Evolutionary conservation across 2,329 filamentous ascomycete species (phyloP).

Genomic region (Myrmaecium sp.): DNA sequence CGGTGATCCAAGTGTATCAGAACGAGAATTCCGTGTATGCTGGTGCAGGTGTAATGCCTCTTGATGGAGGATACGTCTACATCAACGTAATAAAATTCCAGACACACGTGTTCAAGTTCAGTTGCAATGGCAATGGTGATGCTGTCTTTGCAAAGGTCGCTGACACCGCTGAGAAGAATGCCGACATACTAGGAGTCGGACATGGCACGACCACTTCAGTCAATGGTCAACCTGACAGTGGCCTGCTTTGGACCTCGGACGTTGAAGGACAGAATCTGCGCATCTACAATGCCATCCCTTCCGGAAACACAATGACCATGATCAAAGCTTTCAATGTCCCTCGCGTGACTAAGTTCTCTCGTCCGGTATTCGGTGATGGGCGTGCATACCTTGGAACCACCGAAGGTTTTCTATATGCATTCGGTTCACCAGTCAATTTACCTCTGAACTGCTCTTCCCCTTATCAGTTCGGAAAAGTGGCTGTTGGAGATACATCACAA

Average conservation of each 20-base stretch:
- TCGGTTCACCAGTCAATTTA: slow-evolving; percentile 37
- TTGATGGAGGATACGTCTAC: slow-evolving; percentile 32
- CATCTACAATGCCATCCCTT: slow-evolving; percentile 31
- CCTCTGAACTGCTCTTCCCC: slow-evolving; percentile 37
- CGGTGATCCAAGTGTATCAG: slow-evolving; percentile 26
- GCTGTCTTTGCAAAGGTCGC: slow-evolving; percentile 38
- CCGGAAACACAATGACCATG: slow-evolving; percentile 27
- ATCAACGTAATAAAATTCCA: slow-evolving; percentile 36
- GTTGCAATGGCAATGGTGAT: slow-evolving; percentile 30
- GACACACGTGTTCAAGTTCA: slow-evolving; percentile 41
- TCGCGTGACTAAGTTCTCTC: slow-evolving; percentile 38
- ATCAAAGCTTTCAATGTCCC: slow-evolving; percentile 35
- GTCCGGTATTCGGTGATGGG: slow-evolving; percentile 41
- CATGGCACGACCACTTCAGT: slow-evolving; percentile 41
- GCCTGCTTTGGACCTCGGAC: slow-evolving; percentile 39
- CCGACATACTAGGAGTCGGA: slow-evolving; percentile 37
- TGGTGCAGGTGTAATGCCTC: slow-evolving; percentile 30
- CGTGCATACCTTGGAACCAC: slow-evolving; percentile 37
- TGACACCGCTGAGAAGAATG: slow-evolving; percentile 32
- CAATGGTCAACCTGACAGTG: slow-evolving; percentile 35
- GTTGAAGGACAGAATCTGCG: slow-evolving; percentile 37
- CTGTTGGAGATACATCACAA: slow-evolving; percentile 22
- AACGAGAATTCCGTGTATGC: slow-evolving; percentile 34
- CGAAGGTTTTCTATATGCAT: slow-evolving; percentile 35
- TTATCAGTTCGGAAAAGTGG: slow-evolving; percentile 29